A percentile compares a stretch with the other conserved stretches of the same genome.
Conservation (phyloP, 1,139 yeast genomes). For the Fermentozyma sake region DNA sequence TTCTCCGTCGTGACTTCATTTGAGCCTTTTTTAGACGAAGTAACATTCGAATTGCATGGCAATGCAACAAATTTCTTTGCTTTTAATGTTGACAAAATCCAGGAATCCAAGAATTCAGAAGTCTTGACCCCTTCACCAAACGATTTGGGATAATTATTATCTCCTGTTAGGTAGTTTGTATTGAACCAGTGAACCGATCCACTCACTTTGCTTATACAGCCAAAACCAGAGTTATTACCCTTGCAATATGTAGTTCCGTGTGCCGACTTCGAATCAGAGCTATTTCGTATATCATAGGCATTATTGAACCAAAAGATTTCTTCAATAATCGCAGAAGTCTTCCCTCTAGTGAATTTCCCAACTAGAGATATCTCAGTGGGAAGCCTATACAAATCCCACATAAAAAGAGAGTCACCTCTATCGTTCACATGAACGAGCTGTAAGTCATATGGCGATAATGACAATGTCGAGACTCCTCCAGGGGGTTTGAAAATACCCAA, state of each 20-base stretch:
- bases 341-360: slow-evolving; percentile 62
- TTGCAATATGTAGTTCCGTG: slow-evolving; percentile 2
- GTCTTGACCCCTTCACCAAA: slow-evolving; percentile 1
- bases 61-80: slow-evolving; percentile 30
- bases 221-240: slow-evolving; percentile 43
- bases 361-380: slow-evolving; percentile 49
- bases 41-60: slow-evolving; percentile 14
- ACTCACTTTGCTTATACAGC: slow-evolving; percentile 49
- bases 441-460: slow-evolving; percentile 61
- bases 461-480: slow-evolving; percentile 57
- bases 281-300: slow-evolving; percentile 40
- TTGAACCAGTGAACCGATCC: slow-evolving; percentile 68
- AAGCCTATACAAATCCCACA: slow-evolving; percentile 60
- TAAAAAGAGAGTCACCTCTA: slow-evolving; percentile 59
- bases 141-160: slow-evolving; percentile 24
- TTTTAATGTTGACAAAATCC: slow-evolving; percentile 36
- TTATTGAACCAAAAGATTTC: slow-evolving; percentile 53
- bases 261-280: neutral
- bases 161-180: slow-evolving; percentile 36
- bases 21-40: too few species aligned
- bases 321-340: slow-evolving; percentile 53
- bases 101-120: slow-evolving; percentile 30
- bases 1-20: slow-evolving; percentile 5
- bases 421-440: slow-evolving; percentile 52
- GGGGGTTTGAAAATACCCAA: slow-evolving; percentile 54